A percentile compares a stretch with the other conserved stretches of the same genome.
Conservation (phyloP, 305 asterid genomes). For the Fraxinus baroniana region DNA sequence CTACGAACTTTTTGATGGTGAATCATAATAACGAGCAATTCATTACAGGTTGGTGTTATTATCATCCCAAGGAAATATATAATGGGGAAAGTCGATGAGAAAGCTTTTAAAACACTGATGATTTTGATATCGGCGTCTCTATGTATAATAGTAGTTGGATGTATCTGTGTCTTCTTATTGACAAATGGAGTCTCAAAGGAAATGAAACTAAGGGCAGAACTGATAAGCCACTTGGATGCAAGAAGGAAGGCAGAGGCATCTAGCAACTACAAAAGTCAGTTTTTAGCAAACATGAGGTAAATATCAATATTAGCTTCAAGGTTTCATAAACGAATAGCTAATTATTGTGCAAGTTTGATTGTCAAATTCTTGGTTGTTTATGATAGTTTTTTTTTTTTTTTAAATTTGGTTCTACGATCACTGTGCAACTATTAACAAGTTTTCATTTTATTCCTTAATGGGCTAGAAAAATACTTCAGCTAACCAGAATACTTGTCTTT, state of each 20-base stretch:
- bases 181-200: constrained; percentile 92
- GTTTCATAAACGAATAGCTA: background rate
- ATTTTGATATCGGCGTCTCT: constrained; percentile 80
- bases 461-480: background rate
- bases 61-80: constrained; percentile 82
- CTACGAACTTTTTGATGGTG: background rate
- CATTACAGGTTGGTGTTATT: constrained; percentile 77
- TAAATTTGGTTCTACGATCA: background rate
- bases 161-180: constrained; percentile 74
- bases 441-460: background rate
- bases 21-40: background rate
- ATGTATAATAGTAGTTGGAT: constrained; percentile 75
- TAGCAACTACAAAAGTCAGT: constrained; percentile 87
- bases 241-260: constrained; percentile 94
- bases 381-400: background rate
- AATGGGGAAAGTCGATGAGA: constrained; percentile 90
- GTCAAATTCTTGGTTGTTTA: background rate
- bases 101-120: constrained; percentile 64
- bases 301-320: constrained; percentile 1
- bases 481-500: background rate
- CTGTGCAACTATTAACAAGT: background rate
- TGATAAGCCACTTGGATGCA: constrained; percentile 81
- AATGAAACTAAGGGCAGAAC: constrained; percentile 82
- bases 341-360: background rate
- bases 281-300: constrained; percentile 94